phyloP scores from a whole-genome alignment of 2,329 filamentous ascomycete species.

The Davidsoniella virescens region DNA sequence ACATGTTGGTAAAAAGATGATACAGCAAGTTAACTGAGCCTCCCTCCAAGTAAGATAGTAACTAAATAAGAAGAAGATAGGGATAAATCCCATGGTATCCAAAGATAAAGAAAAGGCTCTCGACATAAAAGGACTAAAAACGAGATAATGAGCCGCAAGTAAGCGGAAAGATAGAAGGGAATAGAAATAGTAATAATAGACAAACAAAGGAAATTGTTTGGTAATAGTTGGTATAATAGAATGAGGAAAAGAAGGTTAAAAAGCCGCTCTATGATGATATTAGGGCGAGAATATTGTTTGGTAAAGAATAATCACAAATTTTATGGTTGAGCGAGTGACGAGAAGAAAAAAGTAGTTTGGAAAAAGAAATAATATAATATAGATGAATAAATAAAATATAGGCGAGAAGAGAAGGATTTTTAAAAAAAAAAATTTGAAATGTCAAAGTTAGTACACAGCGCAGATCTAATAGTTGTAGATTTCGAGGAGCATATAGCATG shows the following conservation, averaged over 20 bases:
- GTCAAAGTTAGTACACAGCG: slow-evolving; percentile 6
- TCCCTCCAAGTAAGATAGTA: background rate
- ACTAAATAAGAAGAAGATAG: background rate
- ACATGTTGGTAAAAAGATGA: no score
- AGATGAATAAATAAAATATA: background rate
- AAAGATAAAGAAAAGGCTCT: background rate
- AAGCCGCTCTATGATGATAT: background rate
- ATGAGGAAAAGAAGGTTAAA: background rate
- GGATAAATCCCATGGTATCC: slow-evolving; percentile 1
- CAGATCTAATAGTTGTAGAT: slow-evolving; percentile 6
- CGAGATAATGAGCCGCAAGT: background rate
- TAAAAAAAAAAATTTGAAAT: background rate
- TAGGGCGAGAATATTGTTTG: no score
- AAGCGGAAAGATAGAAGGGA: background rate
- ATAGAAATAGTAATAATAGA: background rate
- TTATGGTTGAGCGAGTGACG: no score
- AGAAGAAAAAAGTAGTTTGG: background rate
- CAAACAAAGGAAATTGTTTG: background rate
- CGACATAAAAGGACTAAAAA: background rate
- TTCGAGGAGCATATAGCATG: slow-evolving; percentile 4
- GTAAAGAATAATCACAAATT: no score
- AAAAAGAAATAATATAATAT: background rate
- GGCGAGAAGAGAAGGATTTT: background rate
- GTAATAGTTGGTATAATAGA: background rate
- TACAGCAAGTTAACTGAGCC: background rate